These are phyloP conservation scores for Blastomyces emzantsi DNA, from an alignment of 2,329 filamentous ascomycete genomes.

Conservation along the genomic window DNA sequence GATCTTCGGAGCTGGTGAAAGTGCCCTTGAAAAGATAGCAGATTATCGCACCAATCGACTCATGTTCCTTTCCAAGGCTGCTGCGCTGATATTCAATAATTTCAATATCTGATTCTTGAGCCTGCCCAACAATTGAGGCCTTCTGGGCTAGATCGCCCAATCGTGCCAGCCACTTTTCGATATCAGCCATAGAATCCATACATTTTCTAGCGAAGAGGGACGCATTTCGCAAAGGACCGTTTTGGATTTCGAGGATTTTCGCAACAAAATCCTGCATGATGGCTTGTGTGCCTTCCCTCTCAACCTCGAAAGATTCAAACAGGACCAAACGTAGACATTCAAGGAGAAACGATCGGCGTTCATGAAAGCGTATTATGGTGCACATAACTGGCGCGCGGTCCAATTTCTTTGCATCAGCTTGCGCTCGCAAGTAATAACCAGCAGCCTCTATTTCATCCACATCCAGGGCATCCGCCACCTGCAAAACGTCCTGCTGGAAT, in stretches of 20 bases:
- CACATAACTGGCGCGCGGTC: conserved; percentile 67
- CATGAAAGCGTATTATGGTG: conserved; percentile 79
- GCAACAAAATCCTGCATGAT: conserved; percentile 49
- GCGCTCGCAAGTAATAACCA: conserved; percentile 62
- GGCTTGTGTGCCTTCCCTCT: conserved; percentile 46
- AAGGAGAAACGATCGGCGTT: conserved; percentile 70
- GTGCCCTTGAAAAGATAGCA: conserved; percentile 68
- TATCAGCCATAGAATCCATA: conserved; percentile 63
- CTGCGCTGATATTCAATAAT: conserved; percentile 70
- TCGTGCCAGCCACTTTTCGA: conserved; percentile 66
- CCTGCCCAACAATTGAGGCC: conserved; percentile 62
- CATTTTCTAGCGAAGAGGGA: conserved; percentile 64
- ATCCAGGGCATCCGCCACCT: conserved; percentile 79
- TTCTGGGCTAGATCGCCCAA: conserved; percentile 69
- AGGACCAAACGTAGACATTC: conserved; percentile 76
- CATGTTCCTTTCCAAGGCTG: conserved; percentile 81
- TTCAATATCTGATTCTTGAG: conserved; percentile 57
- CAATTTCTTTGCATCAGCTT: conserved; percentile 57
- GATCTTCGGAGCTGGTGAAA: conserved; percentile 62
- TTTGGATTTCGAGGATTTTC: conserved; percentile 50
- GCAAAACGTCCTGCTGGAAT: conserved; percentile 73
- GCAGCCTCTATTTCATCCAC: conserved; percentile 84
- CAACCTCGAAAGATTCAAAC: conserved; percentile 55
- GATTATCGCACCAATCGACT: conserved; percentile 72
- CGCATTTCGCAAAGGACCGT: conserved; percentile 40